These are phyloP conservation scores for Mrakia frigida DNA, from an alignment of 768 basidiomycete genomes.

Conservation along the genomic window DNA sequence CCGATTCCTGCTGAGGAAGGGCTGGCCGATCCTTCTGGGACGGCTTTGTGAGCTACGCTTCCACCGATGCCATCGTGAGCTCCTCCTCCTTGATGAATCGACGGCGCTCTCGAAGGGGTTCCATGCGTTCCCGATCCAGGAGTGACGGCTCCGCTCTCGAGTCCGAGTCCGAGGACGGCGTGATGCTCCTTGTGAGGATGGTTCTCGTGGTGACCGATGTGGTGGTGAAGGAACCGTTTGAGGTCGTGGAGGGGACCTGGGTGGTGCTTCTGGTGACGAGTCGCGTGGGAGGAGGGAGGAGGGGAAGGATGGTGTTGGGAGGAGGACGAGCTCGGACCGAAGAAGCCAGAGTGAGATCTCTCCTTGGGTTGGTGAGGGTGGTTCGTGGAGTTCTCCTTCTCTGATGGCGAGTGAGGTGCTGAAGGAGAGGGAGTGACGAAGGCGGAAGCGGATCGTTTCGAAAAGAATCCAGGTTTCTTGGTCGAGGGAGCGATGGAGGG, in stretches of 20 bases:
- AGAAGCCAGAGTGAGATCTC: conserved; percentile 15
- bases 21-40: conserved; percentile 10
- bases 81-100: conserved; percentile 4
- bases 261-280: conserved; percentile 46
- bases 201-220: conserved; percentile 58
- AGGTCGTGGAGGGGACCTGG: conserved; percentile 82
- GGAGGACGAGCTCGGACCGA: conserved; percentile 42
- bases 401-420: conserved; percentile 19
- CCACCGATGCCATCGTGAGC: background rate
- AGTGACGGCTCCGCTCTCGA: conserved; percentile 29
- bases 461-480: conserved; percentile 26
- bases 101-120: conserved; percentile 2
- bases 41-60: conserved; percentile 13
- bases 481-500: conserved; percentile 10
- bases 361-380: background rate
- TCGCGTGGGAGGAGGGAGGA: conserved; percentile 38
- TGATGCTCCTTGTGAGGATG: conserved; percentile 35
- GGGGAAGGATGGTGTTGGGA: conserved; percentile 36
- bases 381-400: background rate
- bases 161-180: conserved; percentile 34
- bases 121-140: conserved; percentile 8
- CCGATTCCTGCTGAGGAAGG: conserved; percentile 8
- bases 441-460: conserved; percentile 17
- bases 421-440: conserved; percentile 12
- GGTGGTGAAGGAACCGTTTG: conserved; percentile 89